These are phyloP conservation scores for Suillus luteus DNA, from an alignment of 768 basidiomycete genomes.

Conservation along the genomic window DNA sequence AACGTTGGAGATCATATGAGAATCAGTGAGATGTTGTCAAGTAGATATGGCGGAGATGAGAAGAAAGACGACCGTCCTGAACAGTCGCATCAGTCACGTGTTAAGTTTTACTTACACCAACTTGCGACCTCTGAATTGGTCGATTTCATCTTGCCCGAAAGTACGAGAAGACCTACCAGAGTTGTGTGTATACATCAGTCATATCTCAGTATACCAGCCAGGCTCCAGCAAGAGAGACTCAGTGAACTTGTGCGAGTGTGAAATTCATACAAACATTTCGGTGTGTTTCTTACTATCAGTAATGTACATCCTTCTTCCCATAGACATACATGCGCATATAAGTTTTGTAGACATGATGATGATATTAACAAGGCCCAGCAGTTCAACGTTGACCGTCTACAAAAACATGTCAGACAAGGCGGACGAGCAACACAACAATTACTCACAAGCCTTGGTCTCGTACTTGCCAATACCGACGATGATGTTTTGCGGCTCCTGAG, in stretches of 20 bases:
- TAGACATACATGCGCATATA: background rate
- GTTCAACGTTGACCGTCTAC: conserved; percentile 16
- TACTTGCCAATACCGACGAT: conserved; percentile 71
- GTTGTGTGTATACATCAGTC: no score
- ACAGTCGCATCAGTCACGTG: no score
- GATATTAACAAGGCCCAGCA: background rate
- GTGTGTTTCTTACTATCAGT: background rate
- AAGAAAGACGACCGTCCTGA: no score
- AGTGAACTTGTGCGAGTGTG: background rate
- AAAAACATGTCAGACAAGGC: conserved; percentile 3
- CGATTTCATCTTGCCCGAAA: no score
- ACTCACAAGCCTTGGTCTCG: conserved; percentile 48
- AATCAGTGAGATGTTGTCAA: no score
- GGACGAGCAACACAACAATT: background rate
- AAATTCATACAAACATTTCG: background rate
- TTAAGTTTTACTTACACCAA: no score
- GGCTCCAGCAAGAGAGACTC: no score
- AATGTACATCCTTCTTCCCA: conserved; percentile 1
- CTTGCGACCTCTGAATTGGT: no score
- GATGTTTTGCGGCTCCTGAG: conserved; percentile 78
- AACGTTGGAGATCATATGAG: no score
- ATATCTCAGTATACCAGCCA: no score
- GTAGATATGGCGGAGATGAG: no score
- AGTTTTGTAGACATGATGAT: background rate
- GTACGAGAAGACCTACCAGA: no score